phyloP scores from a whole-genome alignment of 441 rosid species.

The Arabidopsis hybrid region DNA sequence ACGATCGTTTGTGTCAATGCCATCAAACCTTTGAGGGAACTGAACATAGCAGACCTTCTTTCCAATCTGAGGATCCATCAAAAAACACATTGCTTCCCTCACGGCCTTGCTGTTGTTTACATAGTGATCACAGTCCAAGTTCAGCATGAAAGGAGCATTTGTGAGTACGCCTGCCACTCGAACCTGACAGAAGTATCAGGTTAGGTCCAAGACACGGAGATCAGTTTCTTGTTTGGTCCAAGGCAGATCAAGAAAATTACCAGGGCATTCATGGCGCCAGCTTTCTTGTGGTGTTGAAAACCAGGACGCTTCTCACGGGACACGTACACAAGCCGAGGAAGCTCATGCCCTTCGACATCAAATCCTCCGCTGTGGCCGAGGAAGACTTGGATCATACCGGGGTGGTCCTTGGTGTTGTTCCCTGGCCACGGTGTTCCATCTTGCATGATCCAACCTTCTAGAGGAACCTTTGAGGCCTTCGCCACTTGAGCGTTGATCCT shows the following conservation, averaged over 20 bases:
- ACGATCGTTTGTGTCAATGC: conserved; percentile 72
- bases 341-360: conserved; percentile 75
- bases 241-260: conserved; percentile 42
- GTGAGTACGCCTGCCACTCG: conserved; percentile 76
- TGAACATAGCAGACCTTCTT: conserved; percentile 77
- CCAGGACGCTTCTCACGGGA: conserved; percentile 92
- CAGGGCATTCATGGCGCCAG: conserved; percentile 85
- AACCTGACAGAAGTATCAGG: conserved; percentile 48
- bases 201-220: conserved; percentile 7
- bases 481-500: conserved; percentile 91
- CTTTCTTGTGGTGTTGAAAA: conserved; percentile 80
- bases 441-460: conserved; percentile 95
- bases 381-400: conserved; percentile 95
- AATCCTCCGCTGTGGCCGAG: conserved; percentile 78
- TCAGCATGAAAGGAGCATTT: conserved; percentile 81
- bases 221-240: conserved; percentile 15
- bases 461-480: conserved; percentile 78
- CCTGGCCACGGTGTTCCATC: conserved; percentile 99
- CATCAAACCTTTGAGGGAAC: conserved; percentile 79
- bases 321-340: conserved; percentile 73
- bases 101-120: conserved; percentile 80
- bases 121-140: conserved; percentile 83
- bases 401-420: conserved; percentile 93
- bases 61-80: conserved; percentile 81
- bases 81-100: conserved; percentile 82